Evolutionary conservation across 2,329 filamentous ascomycete species (phyloP).

Genomic region (Gnomoniopsis smithogilvyi): DNA sequence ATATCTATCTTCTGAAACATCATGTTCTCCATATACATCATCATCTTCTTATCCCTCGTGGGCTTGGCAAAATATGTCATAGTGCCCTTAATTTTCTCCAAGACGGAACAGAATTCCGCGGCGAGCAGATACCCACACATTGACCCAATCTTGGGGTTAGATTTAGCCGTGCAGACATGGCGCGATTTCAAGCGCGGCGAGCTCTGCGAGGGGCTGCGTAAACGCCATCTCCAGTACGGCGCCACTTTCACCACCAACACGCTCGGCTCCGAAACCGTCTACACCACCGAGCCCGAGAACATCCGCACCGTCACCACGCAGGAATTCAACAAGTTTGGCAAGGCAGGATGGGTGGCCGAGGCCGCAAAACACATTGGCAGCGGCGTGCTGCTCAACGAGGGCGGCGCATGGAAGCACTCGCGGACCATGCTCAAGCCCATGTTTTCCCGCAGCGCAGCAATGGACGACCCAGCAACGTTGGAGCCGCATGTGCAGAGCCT

Average conservation of each 20-base stretch:
- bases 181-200: conserved; percentile 6
- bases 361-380: conserved; percentile 14
- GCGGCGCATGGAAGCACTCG: conserved; percentile 13
- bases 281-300: conserved; percentile 16
- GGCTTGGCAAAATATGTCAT: background rate
- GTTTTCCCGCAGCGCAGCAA: background rate
- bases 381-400: conserved; percentile 16
- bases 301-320: conserved; percentile 5
- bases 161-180: conserved; percentile 1
- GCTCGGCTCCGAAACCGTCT: background rate
- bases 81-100: background rate
- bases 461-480: conserved; percentile 7
- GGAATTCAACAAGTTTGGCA: conserved; percentile 6
- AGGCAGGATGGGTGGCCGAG: conserved; percentile 12
- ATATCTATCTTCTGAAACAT: too few species aligned
- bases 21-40: background rate
- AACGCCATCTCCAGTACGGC: conserved; percentile 6
- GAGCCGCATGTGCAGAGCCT: conserved; percentile 14
- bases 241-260: conserved; percentile 6
- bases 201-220: conserved; percentile 8
- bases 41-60: background rate
- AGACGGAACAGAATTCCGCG: background rate
- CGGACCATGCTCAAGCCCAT: conserved; percentile 9
- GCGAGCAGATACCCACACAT: conserved; percentile 7
- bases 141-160: conserved; percentile 1